Evolutionary conservation across 768 basidiomycete genomes (phyloP).

Genomic region (Calocybe cyanea): DNA sequence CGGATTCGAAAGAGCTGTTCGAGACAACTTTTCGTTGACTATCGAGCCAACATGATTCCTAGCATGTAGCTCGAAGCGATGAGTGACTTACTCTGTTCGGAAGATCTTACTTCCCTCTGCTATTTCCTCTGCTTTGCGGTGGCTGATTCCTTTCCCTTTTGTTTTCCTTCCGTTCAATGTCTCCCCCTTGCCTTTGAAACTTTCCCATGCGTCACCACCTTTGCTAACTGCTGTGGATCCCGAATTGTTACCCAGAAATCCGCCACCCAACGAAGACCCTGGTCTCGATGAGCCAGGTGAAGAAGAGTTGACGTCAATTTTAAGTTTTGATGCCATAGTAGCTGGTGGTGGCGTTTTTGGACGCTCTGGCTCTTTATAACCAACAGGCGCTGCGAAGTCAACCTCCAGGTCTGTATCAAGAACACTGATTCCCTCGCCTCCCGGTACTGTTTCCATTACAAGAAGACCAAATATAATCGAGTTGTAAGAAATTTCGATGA

Average conservation of each 20-base stretch:
- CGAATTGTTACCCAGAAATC: constrained; percentile 51
- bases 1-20: constrained; percentile 69
- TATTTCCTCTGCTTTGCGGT: constrained; percentile 77
- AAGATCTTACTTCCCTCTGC: constrained; percentile 83
- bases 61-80: constrained; percentile 3
- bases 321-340: constrained; percentile 96
- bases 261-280: constrained; percentile 67
- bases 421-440: constrained; percentile 83
- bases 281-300: constrained; percentile 87
- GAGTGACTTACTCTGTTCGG: constrained; percentile 74
- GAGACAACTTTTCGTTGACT: constrained; percentile 86
- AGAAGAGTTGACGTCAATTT: constrained; percentile 85
- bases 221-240: constrained; percentile 58
- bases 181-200: constrained; percentile 94
- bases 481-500: constrained; percentile 98
- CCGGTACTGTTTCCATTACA: constrained; percentile 90
- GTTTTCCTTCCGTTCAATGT: constrained; percentile 88
- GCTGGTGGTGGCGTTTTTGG: constrained; percentile 75
- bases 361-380: constrained; percentile 92
- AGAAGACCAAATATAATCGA: constrained; percentile 92
- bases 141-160: constrained; percentile 90
- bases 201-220: constrained; percentile 85
- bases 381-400: constrained; percentile 90
- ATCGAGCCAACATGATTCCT: constrained; percentile 12
- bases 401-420: constrained; percentile 98